These are phyloP conservation scores for Lizonia empirigonia DNA, from an alignment of 2,329 filamentous ascomycete species.

Conservation along the genomic window DNA sequence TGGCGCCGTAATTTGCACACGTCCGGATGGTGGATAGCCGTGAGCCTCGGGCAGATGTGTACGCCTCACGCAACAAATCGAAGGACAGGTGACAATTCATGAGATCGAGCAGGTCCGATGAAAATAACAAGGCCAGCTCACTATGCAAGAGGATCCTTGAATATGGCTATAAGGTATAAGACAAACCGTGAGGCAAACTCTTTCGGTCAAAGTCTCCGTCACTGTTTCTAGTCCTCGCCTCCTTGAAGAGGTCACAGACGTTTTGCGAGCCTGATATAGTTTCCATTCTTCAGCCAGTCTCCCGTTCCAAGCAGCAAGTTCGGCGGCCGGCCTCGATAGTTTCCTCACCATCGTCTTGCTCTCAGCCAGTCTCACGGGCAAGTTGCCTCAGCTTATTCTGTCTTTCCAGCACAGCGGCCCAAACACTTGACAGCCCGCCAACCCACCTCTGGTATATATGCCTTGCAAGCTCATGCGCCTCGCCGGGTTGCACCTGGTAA, in stretches of 20 bases:
- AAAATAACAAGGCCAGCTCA: neutral
- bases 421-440: conserved; percentile 1
- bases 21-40: conserved; percentile 12
- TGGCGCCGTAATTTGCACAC: conserved; percentile 2
- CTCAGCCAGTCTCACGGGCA: conserved; percentile 12
- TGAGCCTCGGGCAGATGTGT: conserved; percentile 7
- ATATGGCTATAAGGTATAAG: neutral
- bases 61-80: neutral
- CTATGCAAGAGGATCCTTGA: neutral
- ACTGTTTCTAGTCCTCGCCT: neutral
- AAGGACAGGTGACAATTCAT: conserved; percentile 3
- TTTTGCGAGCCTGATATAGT: too few species aligned
- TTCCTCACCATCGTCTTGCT: conserved; percentile 5
- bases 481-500: neutral
- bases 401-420: neutral
- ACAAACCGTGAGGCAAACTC: neutral
- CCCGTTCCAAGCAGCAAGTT: too few species aligned
- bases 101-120: neutral
- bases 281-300: neutral
- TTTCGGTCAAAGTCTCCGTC: neutral
- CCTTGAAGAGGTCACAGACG: too few species aligned
- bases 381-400: neutral
- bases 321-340: too few species aligned
- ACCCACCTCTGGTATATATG: neutral
- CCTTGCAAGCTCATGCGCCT: neutral